Evolutionary conservation across 2,329 filamentous ascomycete species (phyloP).

Genomic region (Fusarium caatingaense): DNA sequence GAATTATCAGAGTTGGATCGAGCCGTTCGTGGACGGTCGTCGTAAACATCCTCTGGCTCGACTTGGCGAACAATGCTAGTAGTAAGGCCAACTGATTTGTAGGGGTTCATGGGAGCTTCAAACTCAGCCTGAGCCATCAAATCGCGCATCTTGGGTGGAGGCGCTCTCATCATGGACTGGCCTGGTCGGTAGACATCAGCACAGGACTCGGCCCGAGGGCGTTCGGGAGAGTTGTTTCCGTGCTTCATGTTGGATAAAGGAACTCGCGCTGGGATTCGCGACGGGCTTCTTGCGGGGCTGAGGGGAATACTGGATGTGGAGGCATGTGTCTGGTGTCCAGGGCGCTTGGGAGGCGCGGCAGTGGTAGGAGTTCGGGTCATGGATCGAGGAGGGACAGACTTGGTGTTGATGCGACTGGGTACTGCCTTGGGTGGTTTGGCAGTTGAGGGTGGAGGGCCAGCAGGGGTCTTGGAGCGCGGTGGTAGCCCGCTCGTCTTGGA

Average conservation of each 20-base stretch:
- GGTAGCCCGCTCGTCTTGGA: conserved; percentile 64
- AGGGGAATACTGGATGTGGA: conserved; percentile 44
- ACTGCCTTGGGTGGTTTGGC: conserved; percentile 54
- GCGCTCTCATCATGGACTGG: conserved; percentile 69
- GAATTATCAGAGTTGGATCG: conserved; percentile 56
- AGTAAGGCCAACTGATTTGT: conserved; percentile 60
- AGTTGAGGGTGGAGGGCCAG: conserved; percentile 63
- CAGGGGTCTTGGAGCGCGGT: conserved; percentile 78
- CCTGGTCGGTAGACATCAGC: conserved; percentile 63
- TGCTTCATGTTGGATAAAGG: conserved; percentile 77
- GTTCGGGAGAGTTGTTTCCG: conserved; percentile 85
- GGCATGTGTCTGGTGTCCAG: conserved; percentile 34
- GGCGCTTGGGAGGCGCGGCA: conserved; percentile 47
- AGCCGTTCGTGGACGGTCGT: conserved; percentile 64
- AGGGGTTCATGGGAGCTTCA: conserved; percentile 61
- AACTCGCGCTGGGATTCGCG: conserved; percentile 74
- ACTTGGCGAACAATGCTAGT: conserved; percentile 70
- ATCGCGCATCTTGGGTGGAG: conserved; percentile 93
- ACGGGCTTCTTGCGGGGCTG: conserved; percentile 52
- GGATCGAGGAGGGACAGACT: conserved; percentile 53
- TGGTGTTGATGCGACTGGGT: conserved; percentile 43
- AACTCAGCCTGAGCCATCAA: conserved; percentile 66
- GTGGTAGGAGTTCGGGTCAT: conserved; percentile 68
- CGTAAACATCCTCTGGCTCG: conserved; percentile 86
- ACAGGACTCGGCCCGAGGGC: conserved; percentile 60